These are phyloP conservation scores for Fusarium irregulare DNA, from an alignment of 2,329 filamentous ascomycete species.

Conservation along the genomic window DNA sequence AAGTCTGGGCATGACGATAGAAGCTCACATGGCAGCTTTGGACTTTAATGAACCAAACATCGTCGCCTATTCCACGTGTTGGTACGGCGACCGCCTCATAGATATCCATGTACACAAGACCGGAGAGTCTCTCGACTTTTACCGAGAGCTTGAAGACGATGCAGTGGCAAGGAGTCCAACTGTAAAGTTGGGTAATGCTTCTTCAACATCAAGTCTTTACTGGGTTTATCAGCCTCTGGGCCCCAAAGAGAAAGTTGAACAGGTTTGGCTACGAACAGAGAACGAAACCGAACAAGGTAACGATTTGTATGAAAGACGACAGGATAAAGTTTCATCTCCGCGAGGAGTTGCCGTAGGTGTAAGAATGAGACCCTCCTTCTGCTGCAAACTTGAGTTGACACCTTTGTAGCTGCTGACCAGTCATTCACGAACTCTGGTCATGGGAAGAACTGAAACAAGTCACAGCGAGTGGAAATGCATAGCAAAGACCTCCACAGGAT, in stretches of 20 bases:
- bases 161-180: neutral
- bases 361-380: neutral
- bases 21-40: slow-evolving; percentile 18
- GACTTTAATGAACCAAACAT: slow-evolving; percentile 16
- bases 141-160: slow-evolving; percentile 4
- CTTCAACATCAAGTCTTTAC: neutral
- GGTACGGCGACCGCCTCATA: slow-evolving; percentile 5
- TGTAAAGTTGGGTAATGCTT: neutral
- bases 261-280: slow-evolving; percentile 19
- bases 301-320: neutral
- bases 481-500: neutral
- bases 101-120: slow-evolving; percentile 11
- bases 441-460: neutral
- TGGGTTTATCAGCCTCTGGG: slow-evolving; percentile 20
- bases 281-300: neutral
- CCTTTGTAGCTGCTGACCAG: slow-evolving; percentile 15
- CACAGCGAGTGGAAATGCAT: slow-evolving; percentile 16
- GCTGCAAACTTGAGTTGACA: slow-evolving; percentile 7
- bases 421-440: slow-evolving; percentile 8
- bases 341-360: slow-evolving; percentile 7
- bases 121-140: slow-evolving; percentile 14
- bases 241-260: slow-evolving; percentile 8
- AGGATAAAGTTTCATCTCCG: neutral
- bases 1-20: neutral
- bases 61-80: slow-evolving; percentile 26